These are phyloP conservation scores for Talaromyces atroroseus DNA, from an alignment of 2,329 filamentous ascomycete species.

Conservation along the genomic window DNA sequence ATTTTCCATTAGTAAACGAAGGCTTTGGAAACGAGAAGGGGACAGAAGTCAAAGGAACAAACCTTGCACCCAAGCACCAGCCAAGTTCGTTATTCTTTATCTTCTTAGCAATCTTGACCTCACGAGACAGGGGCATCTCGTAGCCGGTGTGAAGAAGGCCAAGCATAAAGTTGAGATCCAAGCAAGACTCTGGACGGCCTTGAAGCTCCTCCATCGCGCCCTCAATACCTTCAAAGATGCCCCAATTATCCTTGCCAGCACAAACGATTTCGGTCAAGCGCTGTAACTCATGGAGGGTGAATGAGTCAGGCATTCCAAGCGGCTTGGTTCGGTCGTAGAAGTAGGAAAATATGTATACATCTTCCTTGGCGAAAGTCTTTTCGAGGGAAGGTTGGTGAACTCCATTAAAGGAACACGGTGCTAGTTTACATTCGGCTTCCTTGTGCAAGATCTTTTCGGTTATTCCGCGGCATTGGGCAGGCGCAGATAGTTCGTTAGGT, in stretches of 20 bases:
- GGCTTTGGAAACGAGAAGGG: conserved; percentile 30
- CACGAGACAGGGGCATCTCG: conserved; percentile 93
- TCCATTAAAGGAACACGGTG: conserved; percentile 97
- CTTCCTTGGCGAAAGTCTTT: conserved; percentile 87
- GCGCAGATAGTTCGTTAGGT: conserved; percentile 60
- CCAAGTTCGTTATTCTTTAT: conserved; percentile 95
- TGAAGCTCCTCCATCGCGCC: conserved; percentile 74
- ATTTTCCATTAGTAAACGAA: conserved; percentile 25
- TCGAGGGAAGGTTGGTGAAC: conserved; percentile 87
- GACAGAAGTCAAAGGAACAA: conserved; percentile 31
- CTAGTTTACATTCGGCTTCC: conserved; percentile 70
- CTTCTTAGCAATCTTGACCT: conserved; percentile 98
- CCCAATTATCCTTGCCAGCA: conserved; percentile 70
- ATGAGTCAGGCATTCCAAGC: conserved; percentile 96
- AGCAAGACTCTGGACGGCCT: conserved; percentile 80
- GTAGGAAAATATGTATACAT: conserved; percentile 95
- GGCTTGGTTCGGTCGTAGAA: conserved; percentile 94
- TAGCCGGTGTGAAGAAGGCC: conserved; percentile 90
- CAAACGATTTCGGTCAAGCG: conserved; percentile 83
- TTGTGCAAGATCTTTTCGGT: conserved; percentile 90
- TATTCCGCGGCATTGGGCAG: conserved; percentile 82
- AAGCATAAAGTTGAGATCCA: conserved; percentile 96
- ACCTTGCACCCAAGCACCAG: conserved; percentile 97
- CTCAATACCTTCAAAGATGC: conserved; percentile 69
- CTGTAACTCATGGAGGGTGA: conserved; percentile 84